Evolutionary conservation across 169 alveolate genomes (phyloP).

Genomic region (Plasmodium ovale): DNA sequence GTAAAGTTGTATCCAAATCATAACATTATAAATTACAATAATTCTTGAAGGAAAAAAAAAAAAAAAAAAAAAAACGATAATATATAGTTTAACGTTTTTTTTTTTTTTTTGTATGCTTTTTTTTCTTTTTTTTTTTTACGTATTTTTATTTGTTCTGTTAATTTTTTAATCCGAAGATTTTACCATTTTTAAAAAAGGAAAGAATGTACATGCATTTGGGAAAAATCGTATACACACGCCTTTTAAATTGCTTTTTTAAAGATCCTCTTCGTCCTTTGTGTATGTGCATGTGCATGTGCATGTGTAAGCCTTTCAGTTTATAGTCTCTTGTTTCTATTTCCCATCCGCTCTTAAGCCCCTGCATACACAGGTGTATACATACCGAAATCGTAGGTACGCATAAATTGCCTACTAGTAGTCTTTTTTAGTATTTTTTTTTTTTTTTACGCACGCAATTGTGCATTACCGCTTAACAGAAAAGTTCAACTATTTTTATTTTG

Average conservation of each 20-base stretch:
- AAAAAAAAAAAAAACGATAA: constrained; percentile 13
- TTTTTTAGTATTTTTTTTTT: too few species aligned
- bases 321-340: not conserved
- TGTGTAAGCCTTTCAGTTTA: not conserved
- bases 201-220: not conserved
- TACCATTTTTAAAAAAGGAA: constrained; percentile 2
- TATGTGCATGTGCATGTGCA: not conserved
- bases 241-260: not conserved
- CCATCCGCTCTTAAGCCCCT: not conserved
- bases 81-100: constrained; percentile 2
- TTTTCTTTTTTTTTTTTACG: not conserved
- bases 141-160: constrained; percentile 32
- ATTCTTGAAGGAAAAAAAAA: constrained; percentile 25
- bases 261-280: not conserved
- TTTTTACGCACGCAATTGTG: too few species aligned
- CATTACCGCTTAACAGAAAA: too few species aligned
- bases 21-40: constrained; percentile 29
- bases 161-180: constrained; percentile 3
- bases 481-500: too few species aligned
- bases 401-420: too few species aligned
- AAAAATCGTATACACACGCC: not conserved
- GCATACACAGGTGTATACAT: too few species aligned
- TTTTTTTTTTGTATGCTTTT: constrained; percentile 10
- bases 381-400: too few species aligned
- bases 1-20: constrained; percentile 41